These are phyloP conservation scores for Cytospora piceicola DNA, from an alignment of 2,329 filamentous ascomycete genomes.

Conservation along the genomic window DNA sequence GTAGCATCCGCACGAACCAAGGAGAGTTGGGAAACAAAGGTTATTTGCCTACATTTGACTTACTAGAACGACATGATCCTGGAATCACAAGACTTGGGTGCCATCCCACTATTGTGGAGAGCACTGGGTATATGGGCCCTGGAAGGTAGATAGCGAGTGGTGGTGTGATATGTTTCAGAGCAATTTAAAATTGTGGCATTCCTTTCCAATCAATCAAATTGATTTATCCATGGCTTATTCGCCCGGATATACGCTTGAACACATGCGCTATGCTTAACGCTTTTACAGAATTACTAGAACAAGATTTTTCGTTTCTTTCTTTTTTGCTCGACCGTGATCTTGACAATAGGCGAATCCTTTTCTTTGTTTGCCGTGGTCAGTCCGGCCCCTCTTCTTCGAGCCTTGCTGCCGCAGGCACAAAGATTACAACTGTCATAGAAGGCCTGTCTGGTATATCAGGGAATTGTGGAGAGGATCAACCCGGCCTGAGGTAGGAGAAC, in stretches of 20 bases:
- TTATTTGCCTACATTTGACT: too few species aligned
- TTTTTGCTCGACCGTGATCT: neutral
- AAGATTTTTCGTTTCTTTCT: neutral
- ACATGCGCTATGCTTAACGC: neutral
- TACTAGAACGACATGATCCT: too few species aligned
- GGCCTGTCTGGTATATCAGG: neutral
- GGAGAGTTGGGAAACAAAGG: too few species aligned
- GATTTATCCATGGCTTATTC: neutral
- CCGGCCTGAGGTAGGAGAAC: neutral
- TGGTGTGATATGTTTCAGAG: neutral
- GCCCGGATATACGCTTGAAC: neutral
- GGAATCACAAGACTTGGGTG: too few species aligned
- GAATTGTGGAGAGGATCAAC: neutral
- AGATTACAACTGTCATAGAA: neutral
- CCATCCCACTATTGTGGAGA: too few species aligned
- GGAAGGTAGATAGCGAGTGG: too few species aligned
- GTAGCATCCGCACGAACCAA: too few species aligned
- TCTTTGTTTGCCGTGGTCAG: neutral
- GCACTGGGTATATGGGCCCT: neutral
- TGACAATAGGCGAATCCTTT: neutral
- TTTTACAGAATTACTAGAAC: constrained; percentile 4
- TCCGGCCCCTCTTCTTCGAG: neutral
- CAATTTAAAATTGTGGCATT: neutral
- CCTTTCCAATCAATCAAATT: constrained; percentile 1
- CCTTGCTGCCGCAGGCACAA: neutral